These are phyloP conservation scores for Wickerhamomyces sp. DNA, from an alignment of 1,139 yeast species.

Conservation along the genomic window DNA sequence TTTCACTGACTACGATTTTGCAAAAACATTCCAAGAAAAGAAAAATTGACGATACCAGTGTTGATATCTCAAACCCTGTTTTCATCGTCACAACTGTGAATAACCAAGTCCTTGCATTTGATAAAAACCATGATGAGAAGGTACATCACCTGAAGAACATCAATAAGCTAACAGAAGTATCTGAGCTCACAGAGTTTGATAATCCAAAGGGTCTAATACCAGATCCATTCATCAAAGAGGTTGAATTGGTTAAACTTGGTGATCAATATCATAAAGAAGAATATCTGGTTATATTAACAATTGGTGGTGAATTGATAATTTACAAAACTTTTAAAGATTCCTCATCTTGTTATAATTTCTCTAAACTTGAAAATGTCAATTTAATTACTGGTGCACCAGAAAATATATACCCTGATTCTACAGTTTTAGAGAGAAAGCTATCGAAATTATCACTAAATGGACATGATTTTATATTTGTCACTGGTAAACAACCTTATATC, in stretches of 20 bases:
- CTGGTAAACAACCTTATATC: slow-evolving; percentile 72
- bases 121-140: slow-evolving; percentile 58
- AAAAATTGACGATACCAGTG: slow-evolving; percentile 12
- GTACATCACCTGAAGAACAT: slow-evolving; percentile 63
- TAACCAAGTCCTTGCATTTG: slow-evolving; percentile 63
- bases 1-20: slow-evolving; percentile 40
- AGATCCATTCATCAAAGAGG: slow-evolving; percentile 73
- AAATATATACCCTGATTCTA: slow-evolving; percentile 66
- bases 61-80: slow-evolving; percentile 40
- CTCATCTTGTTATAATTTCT: slow-evolving; percentile 43
- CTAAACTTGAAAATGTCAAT: slow-evolving; percentile 39
- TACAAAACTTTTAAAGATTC: slow-evolving; percentile 49
- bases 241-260: slow-evolving; percentile 63
- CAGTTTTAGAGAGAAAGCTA: slow-evolving; percentile 64
- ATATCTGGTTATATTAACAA: slow-evolving; percentile 64
- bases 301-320: slow-evolving; percentile 72
- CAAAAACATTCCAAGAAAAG: slow-evolving; percentile 19
- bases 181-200: slow-evolving; percentile 54
- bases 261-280: slow-evolving; percentile 47
- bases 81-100: slow-evolving; percentile 75
- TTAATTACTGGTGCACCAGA: slow-evolving; percentile 71
- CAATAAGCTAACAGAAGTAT: slow-evolving; percentile 50
- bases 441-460: slow-evolving; percentile 59
- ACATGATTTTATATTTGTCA: slow-evolving; percentile 58
- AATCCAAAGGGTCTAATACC: slow-evolving; percentile 54